Percentiles rank a stretch among this genome's conserved stretches.
phyloP scores from a whole-genome alignment of 306 rosid genomes.

The Inga laurina region DNA sequence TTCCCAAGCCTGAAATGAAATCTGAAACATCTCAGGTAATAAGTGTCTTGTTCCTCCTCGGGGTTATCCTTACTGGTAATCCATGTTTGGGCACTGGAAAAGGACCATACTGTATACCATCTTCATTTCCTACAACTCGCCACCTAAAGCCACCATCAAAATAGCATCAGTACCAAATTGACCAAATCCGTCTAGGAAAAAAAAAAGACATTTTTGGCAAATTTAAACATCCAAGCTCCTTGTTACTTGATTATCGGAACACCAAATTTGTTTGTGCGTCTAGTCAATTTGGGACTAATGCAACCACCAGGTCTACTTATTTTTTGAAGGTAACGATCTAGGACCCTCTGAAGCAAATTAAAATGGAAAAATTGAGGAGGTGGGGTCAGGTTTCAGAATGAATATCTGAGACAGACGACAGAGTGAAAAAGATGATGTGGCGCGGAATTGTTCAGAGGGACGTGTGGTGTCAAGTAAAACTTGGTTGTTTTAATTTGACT shows the following conservation, averaged over 20 bases:
- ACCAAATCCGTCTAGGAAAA: background rate
- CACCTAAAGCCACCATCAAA: conserved; percentile 55
- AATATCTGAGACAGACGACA: conserved; percentile 31
- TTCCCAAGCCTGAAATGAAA: conserved; percentile 15
- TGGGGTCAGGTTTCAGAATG: conserved; percentile 19
- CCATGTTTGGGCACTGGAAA: conserved; percentile 94
- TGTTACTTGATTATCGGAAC: conserved; percentile 2
- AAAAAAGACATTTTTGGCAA: conserved; percentile 2
- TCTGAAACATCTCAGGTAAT: conserved; percentile 25
- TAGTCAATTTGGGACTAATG: background rate
- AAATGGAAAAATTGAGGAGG: background rate
- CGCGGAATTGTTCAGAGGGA: conserved; percentile 38
- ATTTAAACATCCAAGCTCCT: background rate
- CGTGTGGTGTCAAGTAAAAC: conserved; percentile 45
- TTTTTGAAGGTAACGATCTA: background rate
- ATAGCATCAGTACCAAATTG: conserved; percentile 25
- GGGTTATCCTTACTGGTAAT: conserved; percentile 61
- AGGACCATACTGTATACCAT: conserved; percentile 85
- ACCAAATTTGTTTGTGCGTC: background rate
- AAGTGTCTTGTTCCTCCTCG: conserved; percentile 41
- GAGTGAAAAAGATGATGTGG: conserved; percentile 32
- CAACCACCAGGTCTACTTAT: background rate
- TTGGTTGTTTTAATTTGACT: conserved; percentile 27
- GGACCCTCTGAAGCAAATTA: background rate
- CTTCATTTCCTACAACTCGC: conserved; percentile 61